Conservation (phyloP, 805 yeast species). For the Zygotorulaspora chibaensis region DNA sequence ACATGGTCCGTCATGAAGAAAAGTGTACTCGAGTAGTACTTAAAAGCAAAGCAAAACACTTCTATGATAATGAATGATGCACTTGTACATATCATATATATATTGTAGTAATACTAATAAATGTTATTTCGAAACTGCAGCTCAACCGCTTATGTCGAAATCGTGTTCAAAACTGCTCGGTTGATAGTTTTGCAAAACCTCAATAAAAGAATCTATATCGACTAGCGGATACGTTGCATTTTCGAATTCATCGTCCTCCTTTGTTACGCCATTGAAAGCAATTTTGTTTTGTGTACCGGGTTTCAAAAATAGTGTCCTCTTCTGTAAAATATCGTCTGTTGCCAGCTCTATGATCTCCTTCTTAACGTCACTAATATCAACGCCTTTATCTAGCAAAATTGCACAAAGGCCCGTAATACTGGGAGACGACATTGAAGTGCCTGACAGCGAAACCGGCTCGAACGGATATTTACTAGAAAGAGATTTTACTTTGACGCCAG, state of each 20-base stretch:
- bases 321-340: constrained; percentile 45
- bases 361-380: constrained; percentile 41
- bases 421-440: constrained; percentile 83
- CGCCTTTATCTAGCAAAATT: constrained; percentile 49
- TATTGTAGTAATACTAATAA: constrained; percentile 1
- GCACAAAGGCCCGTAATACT: constrained; percentile 65
- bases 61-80: constrained; percentile 17
- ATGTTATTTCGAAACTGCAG: background rate
- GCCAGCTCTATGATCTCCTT: constrained; percentile 43
- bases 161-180: constrained; percentile 1
- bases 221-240: constrained; percentile 25
- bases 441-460: constrained; percentile 43
- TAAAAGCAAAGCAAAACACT: background rate
- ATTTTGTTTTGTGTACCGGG: constrained; percentile 60
- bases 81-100: constrained; percentile 21
- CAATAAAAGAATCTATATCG: constrained; percentile 21
- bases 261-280: constrained; percentile 37
- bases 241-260: constrained; percentile 32
- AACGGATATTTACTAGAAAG: constrained; percentile 37
- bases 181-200: constrained; percentile 17
- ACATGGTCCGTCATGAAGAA: constrained; percentile 84
- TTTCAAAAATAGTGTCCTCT: constrained; percentile 42
- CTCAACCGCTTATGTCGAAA: background rate
- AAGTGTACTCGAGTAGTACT: constrained; percentile 17
- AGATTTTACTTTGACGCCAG: constrained; percentile 68